Base-by-base conservation (phyloP, 352 stramenopile species). In the Pythium sp. region DNA sequence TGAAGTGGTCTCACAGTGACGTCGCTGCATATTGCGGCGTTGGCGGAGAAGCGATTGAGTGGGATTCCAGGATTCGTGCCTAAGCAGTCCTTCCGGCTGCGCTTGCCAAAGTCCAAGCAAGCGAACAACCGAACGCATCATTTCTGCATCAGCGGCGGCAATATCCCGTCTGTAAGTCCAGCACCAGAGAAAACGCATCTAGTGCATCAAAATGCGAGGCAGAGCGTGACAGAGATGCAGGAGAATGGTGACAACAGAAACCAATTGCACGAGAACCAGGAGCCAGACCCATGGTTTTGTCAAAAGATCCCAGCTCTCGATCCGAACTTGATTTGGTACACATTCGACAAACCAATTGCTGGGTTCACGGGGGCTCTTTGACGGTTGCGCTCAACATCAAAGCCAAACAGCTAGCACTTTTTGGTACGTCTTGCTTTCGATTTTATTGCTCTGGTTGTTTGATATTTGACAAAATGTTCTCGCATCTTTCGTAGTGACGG, bases 51-150 rank as follows among this genome's bases (percentile, higher is more conserved):
- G 32, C 76, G 71, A 9, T 34, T 68, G 43, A 58, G 46, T 1
- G 46, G 62, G 12, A 70, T 89, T 20, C 71, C 77, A 14, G 84
- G 81, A 14, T 92, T 92, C 34, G 46, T 85, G 54, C 84, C 84
- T 7, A 90, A 87, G 49, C 84, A 90, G 46, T 71, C 79, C 1
- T 84, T 92, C 30, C 82, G 78, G 9, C 72, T 92, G 41, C 75
- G 79, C 12, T 61, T 87, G 30, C 81, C 84, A 36, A 89, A 77
- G 32, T 28, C 71, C 28, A 82, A 77, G 20, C 51, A 22, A 38
- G 18, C 41, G 5, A 28, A 11, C 24, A 65, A 24, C 8, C 46
- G 41, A 24, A 60, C 61, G 2, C 53, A 72, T 32, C 53, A 64
- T 20, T 53, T 69, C 38, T 26, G 53, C 9, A 51, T 72, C 18